Conservation (phyloP, 768 basidiomycete genomes). For the Suillus brevipes region DNA sequence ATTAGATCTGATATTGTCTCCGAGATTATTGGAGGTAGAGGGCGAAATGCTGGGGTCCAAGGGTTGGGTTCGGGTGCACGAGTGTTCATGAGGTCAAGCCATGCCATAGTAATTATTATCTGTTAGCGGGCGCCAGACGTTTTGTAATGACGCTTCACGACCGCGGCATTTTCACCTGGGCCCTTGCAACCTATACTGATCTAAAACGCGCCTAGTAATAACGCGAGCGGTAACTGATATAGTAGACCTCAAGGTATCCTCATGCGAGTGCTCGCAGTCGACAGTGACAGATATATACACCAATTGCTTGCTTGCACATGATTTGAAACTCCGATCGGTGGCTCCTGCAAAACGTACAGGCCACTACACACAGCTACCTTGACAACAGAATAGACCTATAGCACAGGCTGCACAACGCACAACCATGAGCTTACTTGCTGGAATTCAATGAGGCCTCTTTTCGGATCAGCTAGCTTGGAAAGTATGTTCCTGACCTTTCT, state of each 20-base stretch:
- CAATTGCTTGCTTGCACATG: too few species aligned
- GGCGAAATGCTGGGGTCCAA: constrained; percentile 20
- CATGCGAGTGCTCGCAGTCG: not conserved
- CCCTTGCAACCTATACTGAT: not conserved
- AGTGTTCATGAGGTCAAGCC: not conserved
- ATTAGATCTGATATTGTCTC: constrained; percentile 29
- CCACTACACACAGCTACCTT: too few species aligned
- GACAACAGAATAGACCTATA: too few species aligned
- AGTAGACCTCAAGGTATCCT: not conserved
- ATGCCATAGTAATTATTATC: not conserved
- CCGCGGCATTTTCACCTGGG: not conserved
- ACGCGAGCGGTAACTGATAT: not conserved
- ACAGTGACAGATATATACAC: too few species aligned
- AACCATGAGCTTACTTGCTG: too few species aligned
- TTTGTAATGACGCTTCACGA: not conserved
- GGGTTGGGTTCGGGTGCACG: not conserved
- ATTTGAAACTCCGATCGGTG: too few species aligned
- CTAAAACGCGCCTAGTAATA: not conserved
- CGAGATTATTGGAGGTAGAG: constrained; percentile 38
- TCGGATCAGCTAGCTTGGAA: too few species aligned
- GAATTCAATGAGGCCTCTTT: too few species aligned
- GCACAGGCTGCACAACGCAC: too few species aligned
- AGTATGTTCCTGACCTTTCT: too few species aligned
- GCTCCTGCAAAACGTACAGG: too few species aligned
- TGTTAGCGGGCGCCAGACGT: not conserved